Conservation (phyloP, 768 basidiomycete species). For the Russula sp. region DNA sequence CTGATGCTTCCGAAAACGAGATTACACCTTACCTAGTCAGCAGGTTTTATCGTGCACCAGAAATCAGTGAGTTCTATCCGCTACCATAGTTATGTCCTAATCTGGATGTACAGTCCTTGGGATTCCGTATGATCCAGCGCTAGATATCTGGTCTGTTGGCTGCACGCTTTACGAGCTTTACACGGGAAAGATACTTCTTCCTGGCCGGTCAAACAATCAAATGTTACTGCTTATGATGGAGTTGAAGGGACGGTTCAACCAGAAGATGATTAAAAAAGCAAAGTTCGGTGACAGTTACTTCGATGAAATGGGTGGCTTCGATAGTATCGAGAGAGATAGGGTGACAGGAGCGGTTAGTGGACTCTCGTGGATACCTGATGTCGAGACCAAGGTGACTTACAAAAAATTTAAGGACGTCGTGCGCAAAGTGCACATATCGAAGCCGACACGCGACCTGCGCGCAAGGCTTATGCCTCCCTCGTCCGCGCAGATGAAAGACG, state of each 20-base stretch:
- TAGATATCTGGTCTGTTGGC: constrained; percentile 96
- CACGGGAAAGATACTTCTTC: constrained; percentile 96
- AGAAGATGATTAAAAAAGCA: constrained; percentile 91
- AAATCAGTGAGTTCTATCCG: constrained; percentile 73
- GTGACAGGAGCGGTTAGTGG: constrained; percentile 76
- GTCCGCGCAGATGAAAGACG: constrained; percentile 78
- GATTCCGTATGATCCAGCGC: constrained; percentile 86
- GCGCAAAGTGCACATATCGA: constrained; percentile 78
- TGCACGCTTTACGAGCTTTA: constrained; percentile 96
- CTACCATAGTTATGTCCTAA: constrained; percentile 11
- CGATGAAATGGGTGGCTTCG: constrained; percentile 87
- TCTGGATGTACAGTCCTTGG: constrained; percentile 68
- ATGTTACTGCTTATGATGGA: constrained; percentile 99
- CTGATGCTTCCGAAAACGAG: constrained; percentile 91
- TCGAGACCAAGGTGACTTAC: constrained; percentile 26
- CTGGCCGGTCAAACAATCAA: constrained; percentile 94
- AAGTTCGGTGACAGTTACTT: constrained; percentile 92
- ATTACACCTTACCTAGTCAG: constrained; percentile 98
- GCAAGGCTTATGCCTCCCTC: constrained; percentile 78
- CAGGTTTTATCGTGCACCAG: constrained; percentile 96
- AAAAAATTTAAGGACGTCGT: constrained; percentile 61
- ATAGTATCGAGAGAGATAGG: constrained; percentile 78
- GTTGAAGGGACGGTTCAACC: constrained; percentile 88
- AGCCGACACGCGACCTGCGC: constrained; percentile 77
- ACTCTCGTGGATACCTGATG: constrained; percentile 11